phyloP scores from a whole-genome alignment of 805 yeast genomes.

The Candida endomychidarum region DNA sequence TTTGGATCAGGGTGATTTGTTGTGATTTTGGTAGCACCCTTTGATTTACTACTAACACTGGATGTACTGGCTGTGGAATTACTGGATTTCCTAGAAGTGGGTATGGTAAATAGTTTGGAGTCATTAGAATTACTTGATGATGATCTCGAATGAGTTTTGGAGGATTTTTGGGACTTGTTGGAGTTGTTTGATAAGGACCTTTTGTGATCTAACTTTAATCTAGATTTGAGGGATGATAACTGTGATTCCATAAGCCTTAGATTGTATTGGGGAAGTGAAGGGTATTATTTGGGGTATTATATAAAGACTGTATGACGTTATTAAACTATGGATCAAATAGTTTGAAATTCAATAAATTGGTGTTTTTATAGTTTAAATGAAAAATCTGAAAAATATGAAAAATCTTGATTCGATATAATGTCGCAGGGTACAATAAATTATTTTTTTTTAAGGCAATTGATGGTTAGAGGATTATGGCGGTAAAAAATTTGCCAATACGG shows the following conservation, averaged over 20 bases:
- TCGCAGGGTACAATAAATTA: slow-evolving; percentile 2
- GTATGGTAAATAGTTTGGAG: slow-evolving; percentile 6
- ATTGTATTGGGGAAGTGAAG: too few relatives aligned
- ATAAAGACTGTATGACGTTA: background rate
- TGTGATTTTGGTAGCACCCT: background rate
- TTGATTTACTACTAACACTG: background rate
- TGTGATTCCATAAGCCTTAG: slow-evolving; percentile 7
- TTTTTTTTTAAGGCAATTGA: too few relatives aligned
- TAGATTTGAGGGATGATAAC: slow-evolving; percentile 9
- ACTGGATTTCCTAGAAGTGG: slow-evolving; percentile 6
- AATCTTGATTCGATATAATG: slow-evolving; percentile 5
- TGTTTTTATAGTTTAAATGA: slow-evolving; percentile 6
- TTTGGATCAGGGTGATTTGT: background rate
- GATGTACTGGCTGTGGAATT: background rate
- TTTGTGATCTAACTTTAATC: slow-evolving; percentile 10
- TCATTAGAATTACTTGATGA: slow-evolving; percentile 14
- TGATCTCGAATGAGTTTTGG: slow-evolving; percentile 15
- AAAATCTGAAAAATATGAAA: slow-evolving; percentile 14
- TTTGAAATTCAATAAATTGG: background rate
- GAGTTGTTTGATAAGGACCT: slow-evolving; percentile 11
- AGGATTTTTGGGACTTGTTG: slow-evolving; percentile 11
- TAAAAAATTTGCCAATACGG: too few relatives aligned
- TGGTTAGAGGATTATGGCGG: too few relatives aligned
- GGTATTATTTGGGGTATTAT: background rate
- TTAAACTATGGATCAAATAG: too few relatives aligned